Conservation (phyloP, 2,329 filamentous ascomycete genomes). For the Domatiomyces catenatus region DNA sequence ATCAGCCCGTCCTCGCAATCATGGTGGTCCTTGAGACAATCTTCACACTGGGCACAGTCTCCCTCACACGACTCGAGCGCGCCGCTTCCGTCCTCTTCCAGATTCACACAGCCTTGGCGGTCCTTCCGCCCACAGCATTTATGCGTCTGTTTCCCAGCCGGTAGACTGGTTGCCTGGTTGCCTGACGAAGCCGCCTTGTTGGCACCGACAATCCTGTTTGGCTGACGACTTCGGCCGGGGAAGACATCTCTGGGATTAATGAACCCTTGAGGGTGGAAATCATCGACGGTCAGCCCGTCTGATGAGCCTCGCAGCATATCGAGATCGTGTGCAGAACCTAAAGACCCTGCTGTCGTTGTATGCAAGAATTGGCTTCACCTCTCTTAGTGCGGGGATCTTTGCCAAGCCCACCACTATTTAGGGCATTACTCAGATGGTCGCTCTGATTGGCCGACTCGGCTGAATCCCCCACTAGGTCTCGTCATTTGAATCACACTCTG, state of each 20-base stretch:
- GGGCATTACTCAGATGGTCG: not conserved
- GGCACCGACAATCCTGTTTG: conserved; percentile 5
- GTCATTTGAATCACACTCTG: too few species aligned
- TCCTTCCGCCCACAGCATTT: not conserved
- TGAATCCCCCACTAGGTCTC: too few species aligned
- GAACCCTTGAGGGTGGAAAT: conserved; percentile 14
- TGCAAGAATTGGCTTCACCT: not conserved
- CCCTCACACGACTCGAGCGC: conserved; percentile 4
- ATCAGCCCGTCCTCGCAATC: conserved; percentile 7
- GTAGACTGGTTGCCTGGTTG: conserved; percentile 7
- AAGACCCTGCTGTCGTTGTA: not conserved
- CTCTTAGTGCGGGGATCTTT: not conserved
- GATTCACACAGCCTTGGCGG: not conserved
- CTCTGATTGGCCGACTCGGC: not conserved
- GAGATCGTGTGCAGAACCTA: not conserved
- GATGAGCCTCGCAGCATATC: conserved; percentile 9
- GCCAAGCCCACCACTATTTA: not conserved
- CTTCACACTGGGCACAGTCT: conserved; percentile 6
- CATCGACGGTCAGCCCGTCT: conserved; percentile 10
- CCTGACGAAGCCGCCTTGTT: conserved; percentile 4
- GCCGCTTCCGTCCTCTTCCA: conserved; percentile 3
- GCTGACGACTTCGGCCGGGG: conserved; percentile 8
- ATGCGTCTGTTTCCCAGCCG: not conserved
- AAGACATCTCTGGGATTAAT: conserved; percentile 13
- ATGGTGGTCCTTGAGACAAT: conserved; percentile 14